A percentile compares a stretch with the other conserved stretches of the same genome.
Evolutionary conservation across 768 basidiomycete genomes (phyloP).

Genomic region (Phanerodontia chrysosporium): DNA sequence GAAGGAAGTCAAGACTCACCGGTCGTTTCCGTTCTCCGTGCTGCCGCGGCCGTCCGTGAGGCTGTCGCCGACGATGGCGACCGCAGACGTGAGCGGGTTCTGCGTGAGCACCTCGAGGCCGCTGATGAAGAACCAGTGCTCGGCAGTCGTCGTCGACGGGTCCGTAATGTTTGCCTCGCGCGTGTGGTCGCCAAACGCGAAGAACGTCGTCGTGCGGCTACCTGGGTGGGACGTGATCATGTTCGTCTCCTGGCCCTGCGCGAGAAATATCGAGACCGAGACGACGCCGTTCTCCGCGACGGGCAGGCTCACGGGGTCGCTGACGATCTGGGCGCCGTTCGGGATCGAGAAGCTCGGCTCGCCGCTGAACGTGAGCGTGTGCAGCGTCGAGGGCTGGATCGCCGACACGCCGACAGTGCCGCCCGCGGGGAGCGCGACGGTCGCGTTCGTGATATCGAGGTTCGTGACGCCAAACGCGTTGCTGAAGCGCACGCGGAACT

Average conservation of each 20-base stretch:
- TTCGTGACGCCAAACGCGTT: constrained; percentile 43
- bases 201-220: constrained; percentile 41
- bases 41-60: constrained; percentile 51
- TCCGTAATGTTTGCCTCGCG: constrained; percentile 33
- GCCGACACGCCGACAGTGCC: constrained; percentile 34
- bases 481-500: constrained; percentile 42
- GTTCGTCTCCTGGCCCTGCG: constrained; percentile 37
- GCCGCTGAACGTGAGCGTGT: constrained; percentile 42
- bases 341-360: constrained; percentile 36
- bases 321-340: constrained; percentile 40
- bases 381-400: constrained; percentile 32
- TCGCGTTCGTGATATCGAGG: constrained; percentile 41
- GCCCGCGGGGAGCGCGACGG: constrained; percentile 36
- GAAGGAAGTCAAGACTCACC: constrained; percentile 24
- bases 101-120: constrained; percentile 35
- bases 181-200: constrained; percentile 35
- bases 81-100: constrained; percentile 16
- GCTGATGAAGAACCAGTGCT: constrained; percentile 43
- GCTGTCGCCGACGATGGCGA: constrained; percentile 48
- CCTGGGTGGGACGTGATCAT: constrained; percentile 45
- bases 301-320: constrained; percentile 40
- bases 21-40: constrained; percentile 40
- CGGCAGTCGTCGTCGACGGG: constrained; percentile 21
- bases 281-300: constrained; percentile 36
- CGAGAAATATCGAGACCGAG: constrained; percentile 38